These are phyloP conservation scores for Arthrobotrys pseudoclavata DNA, from an alignment of 2,329 filamentous ascomycete genomes.

Conservation along the genomic window DNA sequence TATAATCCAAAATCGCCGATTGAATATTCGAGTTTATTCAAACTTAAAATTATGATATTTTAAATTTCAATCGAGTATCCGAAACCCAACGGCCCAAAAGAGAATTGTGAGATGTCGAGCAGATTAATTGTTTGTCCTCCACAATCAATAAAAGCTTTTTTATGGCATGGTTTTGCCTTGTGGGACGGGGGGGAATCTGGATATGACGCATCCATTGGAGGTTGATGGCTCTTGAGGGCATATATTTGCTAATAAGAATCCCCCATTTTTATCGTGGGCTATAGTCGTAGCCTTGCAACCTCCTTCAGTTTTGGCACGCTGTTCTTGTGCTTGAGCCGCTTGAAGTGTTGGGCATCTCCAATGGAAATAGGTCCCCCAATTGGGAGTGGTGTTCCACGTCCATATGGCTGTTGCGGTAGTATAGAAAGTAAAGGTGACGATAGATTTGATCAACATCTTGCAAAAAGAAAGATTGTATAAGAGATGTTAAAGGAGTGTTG, in stretches of 20 bases:
- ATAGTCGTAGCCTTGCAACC: background rate
- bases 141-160: background rate
- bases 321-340: background rate
- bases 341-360: background rate
- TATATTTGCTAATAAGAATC: background rate
- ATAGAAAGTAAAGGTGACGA: background rate
- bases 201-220: background rate
- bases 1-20: constrained; percentile 1
- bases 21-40: background rate
- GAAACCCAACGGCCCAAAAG: constrained; percentile 6
- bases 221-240: background rate
- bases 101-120: background rate
- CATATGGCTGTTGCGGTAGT: background rate
- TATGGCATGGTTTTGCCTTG: constrained; percentile 1
- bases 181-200: background rate
- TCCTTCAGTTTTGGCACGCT: background rate
- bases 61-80: background rate
- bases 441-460: constrained; percentile 4
- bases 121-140: background rate
- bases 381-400: constrained; percentile 8
- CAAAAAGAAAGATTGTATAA: background rate
- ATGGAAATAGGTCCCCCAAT: background rate
- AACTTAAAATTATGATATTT: no score
- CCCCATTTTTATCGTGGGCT: background rate
- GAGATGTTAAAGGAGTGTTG: constrained; percentile 2